Conservation (phyloP, 805 yeast genomes). For the Lachancea dasiensis region DNA sequence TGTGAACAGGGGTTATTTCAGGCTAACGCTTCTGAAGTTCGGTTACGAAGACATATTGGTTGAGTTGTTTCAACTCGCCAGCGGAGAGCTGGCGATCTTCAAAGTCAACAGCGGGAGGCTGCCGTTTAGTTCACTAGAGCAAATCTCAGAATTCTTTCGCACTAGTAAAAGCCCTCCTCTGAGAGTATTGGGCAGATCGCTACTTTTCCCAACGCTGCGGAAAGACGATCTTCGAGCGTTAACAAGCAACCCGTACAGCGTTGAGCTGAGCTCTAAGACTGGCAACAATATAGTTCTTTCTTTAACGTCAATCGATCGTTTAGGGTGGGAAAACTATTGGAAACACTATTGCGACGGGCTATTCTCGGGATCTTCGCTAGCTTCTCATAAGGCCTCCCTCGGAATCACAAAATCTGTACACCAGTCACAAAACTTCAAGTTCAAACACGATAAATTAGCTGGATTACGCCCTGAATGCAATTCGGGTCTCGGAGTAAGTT, state of each 20-base stretch:
- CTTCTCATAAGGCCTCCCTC: neutral
- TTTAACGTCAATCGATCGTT: constrained; percentile 19
- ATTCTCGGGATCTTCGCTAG: constrained; percentile 8
- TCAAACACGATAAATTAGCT: constrained; percentile 16
- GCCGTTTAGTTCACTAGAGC: constrained; percentile 9
- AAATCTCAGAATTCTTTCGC: constrained; percentile 13
- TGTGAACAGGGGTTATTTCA: constrained; percentile 20
- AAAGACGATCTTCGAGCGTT: constrained; percentile 19
- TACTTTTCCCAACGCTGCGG: constrained; percentile 25
- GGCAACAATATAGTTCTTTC: constrained; percentile 20
- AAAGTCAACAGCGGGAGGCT: constrained; percentile 20
- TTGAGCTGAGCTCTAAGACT: constrained; percentile 18
- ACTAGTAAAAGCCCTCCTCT: constrained; percentile 11
- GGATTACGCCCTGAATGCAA: constrained; percentile 11
- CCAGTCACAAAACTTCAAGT: constrained; percentile 14
- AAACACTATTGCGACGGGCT: constrained; percentile 14
- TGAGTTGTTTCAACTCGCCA: constrained; percentile 24
- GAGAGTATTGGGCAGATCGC: constrained; percentile 22
- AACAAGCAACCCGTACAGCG: constrained; percentile 8
- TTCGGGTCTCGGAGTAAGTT: constrained; percentile 15
- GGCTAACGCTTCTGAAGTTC: constrained; percentile 16
- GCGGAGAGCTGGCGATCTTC: constrained; percentile 26
- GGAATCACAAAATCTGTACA: constrained; percentile 15
- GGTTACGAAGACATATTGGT: constrained; percentile 16
- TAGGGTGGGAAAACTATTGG: constrained; percentile 28